Conservation (phyloP, 176 grass and related monocot species). For the Eragrostis curvula region DNA sequence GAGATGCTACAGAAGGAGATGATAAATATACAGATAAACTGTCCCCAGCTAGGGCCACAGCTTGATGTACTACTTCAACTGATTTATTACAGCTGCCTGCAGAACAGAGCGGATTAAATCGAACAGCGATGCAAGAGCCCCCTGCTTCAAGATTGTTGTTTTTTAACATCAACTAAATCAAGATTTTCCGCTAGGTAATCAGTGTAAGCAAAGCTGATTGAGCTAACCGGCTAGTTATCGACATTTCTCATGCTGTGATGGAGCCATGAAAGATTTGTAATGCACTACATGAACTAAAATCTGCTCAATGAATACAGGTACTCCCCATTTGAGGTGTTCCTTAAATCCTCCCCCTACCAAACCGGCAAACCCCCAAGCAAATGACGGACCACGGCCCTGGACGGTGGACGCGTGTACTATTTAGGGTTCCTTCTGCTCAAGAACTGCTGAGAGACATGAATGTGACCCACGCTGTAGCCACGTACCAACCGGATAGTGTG, state of each 20-base stretch:
- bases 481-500: neutral
- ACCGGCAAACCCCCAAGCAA: neutral
- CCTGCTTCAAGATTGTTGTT: neutral
- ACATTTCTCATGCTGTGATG: too few relatives aligned
- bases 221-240: too few relatives aligned
- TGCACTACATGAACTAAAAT: neutral
- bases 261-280: too few relatives aligned
- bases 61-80: neutral
- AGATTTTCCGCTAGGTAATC: neutral
- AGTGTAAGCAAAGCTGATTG: neutral
- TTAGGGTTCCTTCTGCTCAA: neutral
- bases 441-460: conserved; percentile 11
- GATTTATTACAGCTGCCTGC: conserved; percentile 23
- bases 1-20: neutral
- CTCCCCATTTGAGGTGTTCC: conserved; percentile 6
- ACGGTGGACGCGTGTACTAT: neutral
- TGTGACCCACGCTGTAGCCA: conserved; percentile 16
- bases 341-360: conserved; percentile 15
- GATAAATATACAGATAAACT: neutral
- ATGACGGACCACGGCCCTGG: neutral
- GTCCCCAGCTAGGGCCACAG: neutral
- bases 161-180: neutral
- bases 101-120: neutral
- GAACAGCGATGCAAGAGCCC: neutral
- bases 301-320: conserved; percentile 39